Conservation (phyloP, 2,329 filamentous ascomycete genomes). For the Didymellaceae sp. region DNA sequence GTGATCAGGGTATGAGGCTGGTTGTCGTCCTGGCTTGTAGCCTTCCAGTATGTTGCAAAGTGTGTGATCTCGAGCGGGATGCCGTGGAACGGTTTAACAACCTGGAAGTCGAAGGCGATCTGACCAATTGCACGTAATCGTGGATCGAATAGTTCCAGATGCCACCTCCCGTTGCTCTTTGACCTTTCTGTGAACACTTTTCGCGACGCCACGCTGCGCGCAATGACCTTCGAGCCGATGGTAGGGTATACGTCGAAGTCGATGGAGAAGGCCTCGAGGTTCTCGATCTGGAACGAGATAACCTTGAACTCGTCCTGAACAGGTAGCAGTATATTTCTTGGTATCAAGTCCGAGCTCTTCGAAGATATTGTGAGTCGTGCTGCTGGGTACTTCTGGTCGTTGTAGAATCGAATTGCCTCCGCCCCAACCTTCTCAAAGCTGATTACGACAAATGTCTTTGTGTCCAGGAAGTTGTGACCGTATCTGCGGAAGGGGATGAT, state of each 20-base stretch:
- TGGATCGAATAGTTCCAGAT: conserved; percentile 90
- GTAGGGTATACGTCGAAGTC: conserved; percentile 98
- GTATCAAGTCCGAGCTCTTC: conserved; percentile 93
- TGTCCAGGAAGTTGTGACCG: conserved; percentile 97
- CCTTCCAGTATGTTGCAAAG: conserved; percentile 99
- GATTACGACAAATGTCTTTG: conserved; percentile 94
- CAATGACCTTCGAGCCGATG: conserved; percentile 96
- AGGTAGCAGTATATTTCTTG: conserved; percentile 91
- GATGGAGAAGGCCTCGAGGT: conserved; percentile 87
- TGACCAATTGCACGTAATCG: conserved; percentile 90
- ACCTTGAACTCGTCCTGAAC: conserved; percentile 95
- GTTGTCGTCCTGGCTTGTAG: conserved; percentile 88
- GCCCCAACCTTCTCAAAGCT: conserved; percentile 78
- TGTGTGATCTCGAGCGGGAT: conserved; percentile 95
- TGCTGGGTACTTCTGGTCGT: conserved; percentile 94
- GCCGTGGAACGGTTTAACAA: conserved; percentile 94
- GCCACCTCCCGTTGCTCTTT: conserved; percentile 80
- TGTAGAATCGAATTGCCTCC: conserved; percentile 91
- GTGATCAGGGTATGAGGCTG: conserved; percentile 88
- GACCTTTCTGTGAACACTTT: conserved; percentile 79
- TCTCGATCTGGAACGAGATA: conserved; percentile 95
- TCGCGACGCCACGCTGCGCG: conserved; percentile 89
- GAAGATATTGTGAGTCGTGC: conserved; percentile 95
- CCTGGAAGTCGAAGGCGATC: conserved; percentile 91
- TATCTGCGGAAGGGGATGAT: conserved; percentile 95